Evolutionary conservation across 2,329 filamentous ascomycete genomes (phyloP).

Genomic region (Teratosphaeria epicoccoides): DNA sequence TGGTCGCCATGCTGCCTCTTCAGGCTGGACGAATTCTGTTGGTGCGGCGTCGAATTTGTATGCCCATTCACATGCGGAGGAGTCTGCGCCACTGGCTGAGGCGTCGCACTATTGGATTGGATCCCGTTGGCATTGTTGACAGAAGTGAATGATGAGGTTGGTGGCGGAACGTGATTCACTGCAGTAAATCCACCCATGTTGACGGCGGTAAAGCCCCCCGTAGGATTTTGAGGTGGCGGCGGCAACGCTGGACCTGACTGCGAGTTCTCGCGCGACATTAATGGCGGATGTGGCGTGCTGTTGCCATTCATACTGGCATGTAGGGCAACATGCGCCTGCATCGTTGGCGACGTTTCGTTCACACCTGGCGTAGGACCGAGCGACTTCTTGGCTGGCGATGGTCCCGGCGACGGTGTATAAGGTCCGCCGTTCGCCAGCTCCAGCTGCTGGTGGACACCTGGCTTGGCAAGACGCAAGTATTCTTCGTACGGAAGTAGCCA

Average conservation of each 20-base stretch:
- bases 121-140: constrained; percentile 45
- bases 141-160: constrained; percentile 40
- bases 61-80: constrained; percentile 29
- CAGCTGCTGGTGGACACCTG: constrained; percentile 89
- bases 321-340: constrained; percentile 46
- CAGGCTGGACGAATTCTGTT: constrained; percentile 31
- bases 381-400: constrained; percentile 58
- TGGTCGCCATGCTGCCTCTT: constrained; percentile 58
- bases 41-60: constrained; percentile 14
- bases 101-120: constrained; percentile 16
- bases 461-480: constrained; percentile 80
- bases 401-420: constrained; percentile 64
- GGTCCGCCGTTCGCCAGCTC: constrained; percentile 85
- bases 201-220: constrained; percentile 60
- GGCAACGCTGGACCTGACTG: constrained; percentile 27
- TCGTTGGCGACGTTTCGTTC: constrained; percentile 44
- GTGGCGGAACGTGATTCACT: constrained; percentile 48
- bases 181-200: constrained; percentile 52
- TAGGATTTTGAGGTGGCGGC: constrained; percentile 28
- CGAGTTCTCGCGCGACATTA: constrained; percentile 7
- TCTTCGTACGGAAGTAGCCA: constrained; percentile 97
- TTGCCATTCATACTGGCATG: constrained; percentile 42
- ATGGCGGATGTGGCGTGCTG: constrained; percentile 12
- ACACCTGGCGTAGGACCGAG: constrained; percentile 39
- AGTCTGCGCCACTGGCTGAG: constrained; percentile 41